phyloP scores from a whole-genome alignment of 257 asterid genomes.

The Gardenia jasminoides region DNA sequence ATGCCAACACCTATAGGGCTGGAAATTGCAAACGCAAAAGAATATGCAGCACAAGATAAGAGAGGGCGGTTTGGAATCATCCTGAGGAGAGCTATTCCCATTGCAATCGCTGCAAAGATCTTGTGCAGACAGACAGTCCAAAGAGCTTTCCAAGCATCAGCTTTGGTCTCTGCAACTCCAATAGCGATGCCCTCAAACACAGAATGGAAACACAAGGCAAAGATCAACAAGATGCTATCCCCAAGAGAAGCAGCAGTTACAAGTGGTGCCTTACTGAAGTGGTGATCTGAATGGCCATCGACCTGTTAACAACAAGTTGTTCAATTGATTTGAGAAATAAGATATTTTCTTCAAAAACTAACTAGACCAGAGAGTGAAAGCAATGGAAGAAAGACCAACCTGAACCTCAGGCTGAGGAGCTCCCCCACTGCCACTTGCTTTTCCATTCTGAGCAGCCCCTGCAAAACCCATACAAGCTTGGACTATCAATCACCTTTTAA shows the following conservation, averaged over 20 bases:
- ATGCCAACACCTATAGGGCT: conserved; percentile 81
- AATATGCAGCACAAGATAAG: conserved; percentile 61
- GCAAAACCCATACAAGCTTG: conserved; percentile 9
- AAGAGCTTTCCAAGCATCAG: conserved; percentile 85
- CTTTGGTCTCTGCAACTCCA: conserved; percentile 76
- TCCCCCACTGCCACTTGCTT: conserved; percentile 19
- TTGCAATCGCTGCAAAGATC: conserved; percentile 85
- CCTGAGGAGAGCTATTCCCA: conserved; percentile 92
- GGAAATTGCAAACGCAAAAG: conserved; percentile 85
- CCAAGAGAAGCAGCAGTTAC: conserved; percentile 56
- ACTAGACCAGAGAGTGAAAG: not conserved
- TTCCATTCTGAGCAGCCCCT: conserved; percentile 34
- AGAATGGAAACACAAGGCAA: conserved; percentile 80
- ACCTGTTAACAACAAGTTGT: conserved; percentile 14
- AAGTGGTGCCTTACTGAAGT: conserved; percentile 35
- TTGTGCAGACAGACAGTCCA: conserved; percentile 91
- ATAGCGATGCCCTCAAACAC: conserved; percentile 94
- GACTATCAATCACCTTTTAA: conserved; percentile 12
- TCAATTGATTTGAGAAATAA: not conserved
- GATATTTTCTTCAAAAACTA: not conserved
- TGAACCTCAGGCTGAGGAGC: conserved; percentile 36
- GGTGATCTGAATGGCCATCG: conserved; percentile 27
- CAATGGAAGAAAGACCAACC: conserved; percentile 29
- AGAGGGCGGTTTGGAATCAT: conserved; percentile 89
- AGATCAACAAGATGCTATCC: conserved; percentile 64